Base-by-base conservation (phyloP, 345 rosid genomes). In the Lepidium didymum region DNA sequence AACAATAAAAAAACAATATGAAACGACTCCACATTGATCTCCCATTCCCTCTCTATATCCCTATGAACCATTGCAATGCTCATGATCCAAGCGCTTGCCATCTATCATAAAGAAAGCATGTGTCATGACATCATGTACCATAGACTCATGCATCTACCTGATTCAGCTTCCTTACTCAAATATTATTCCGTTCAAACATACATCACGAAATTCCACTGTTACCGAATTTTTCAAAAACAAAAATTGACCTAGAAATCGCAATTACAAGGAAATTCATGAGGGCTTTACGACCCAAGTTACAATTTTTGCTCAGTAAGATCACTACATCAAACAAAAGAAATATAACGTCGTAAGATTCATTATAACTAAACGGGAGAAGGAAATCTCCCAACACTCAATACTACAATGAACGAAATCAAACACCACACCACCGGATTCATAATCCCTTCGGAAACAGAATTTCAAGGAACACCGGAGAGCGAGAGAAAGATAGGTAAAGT, bases 91-190 rank as follows among this genome's bases (percentile, higher is more conserved):
- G 91, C 90, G 88, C 91, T 89, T 87, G 92, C 77, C 90, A 92
- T 92, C 92, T 88, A 88, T 84, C 89, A 89, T 86, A 81, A 84
- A 89, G 83, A 87, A 92, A 90, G 91, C 88, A 92, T 84, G 83
- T 83, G 90, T 92, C 92, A 89, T 82, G 82, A 82, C 73, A 86
- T 81, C 84, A 80, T 78, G 83, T 83, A 84, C 81, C 76, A 86
- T 78, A 63, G 55, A 80, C 74, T 78, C 75, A 85, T 74, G 71
- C 79, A 82, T 80, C 82, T 84, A 81, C 92, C 92, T 81, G 66
- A 56, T 61, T 67, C 76, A 69, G 62, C 83, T 84, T 81, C 77
- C 82, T 75, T 37, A 52, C 70, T 59, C 47, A 42, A 7, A 47
- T 4, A 57, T 57, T 4, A 60, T 23, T 8, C 46, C 53, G 2